Conservation (phyloP, 2,329 filamentous ascomycete genomes). For the Dactylonectria macrodidyma region DNA sequence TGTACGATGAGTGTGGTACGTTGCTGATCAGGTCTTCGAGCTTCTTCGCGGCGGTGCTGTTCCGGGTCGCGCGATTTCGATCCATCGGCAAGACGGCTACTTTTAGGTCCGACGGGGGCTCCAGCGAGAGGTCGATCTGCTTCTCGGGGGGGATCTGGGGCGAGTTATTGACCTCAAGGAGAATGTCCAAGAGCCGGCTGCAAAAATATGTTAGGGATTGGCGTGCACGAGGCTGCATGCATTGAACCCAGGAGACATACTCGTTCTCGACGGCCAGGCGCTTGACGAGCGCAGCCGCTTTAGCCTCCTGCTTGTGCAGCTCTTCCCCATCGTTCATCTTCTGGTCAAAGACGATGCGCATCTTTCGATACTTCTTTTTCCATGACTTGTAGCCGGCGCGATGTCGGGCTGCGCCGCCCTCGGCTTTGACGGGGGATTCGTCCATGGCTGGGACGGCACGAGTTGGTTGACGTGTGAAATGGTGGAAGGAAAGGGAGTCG, state of each 20-base stretch:
- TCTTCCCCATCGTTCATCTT: slow-evolving; percentile 86
- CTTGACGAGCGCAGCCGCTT: slow-evolving; percentile 84
- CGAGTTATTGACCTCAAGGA: slow-evolving; percentile 90
- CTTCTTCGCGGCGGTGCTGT: slow-evolving; percentile 62
- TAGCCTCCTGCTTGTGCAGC: slow-evolving; percentile 85
- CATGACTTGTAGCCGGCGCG: slow-evolving; percentile 75
- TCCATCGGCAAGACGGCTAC: slow-evolving; percentile 52
- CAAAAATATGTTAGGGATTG: slow-evolving; percentile 40
- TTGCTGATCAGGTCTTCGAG: slow-evolving; percentile 66
- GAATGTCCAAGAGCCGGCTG: slow-evolving; percentile 89
- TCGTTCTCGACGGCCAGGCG: slow-evolving; percentile 93
- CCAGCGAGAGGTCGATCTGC: slow-evolving; percentile 78
- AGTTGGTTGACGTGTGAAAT: slow-evolving; percentile 31
- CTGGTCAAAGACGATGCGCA: slow-evolving; percentile 84
- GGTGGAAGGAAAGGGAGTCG: slow-evolving; percentile 18
- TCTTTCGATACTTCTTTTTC: slow-evolving; percentile 97
- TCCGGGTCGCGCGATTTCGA: slow-evolving; percentile 55
- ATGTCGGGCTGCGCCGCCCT: slow-evolving; percentile 60
- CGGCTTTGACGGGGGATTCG: slow-evolving; percentile 57
- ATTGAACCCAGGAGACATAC: slow-evolving; percentile 65
- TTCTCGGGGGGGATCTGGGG: slow-evolving; percentile 82
- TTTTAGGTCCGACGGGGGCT: slow-evolving; percentile 60
- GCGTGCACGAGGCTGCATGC: slow-evolving; percentile 18
- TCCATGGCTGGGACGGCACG: slow-evolving; percentile 46
- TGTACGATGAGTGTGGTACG: slow-evolving; percentile 67